phyloP scores from a whole-genome alignment of 306 rosid genomes.

The Leucaena leucocephala region DNA sequence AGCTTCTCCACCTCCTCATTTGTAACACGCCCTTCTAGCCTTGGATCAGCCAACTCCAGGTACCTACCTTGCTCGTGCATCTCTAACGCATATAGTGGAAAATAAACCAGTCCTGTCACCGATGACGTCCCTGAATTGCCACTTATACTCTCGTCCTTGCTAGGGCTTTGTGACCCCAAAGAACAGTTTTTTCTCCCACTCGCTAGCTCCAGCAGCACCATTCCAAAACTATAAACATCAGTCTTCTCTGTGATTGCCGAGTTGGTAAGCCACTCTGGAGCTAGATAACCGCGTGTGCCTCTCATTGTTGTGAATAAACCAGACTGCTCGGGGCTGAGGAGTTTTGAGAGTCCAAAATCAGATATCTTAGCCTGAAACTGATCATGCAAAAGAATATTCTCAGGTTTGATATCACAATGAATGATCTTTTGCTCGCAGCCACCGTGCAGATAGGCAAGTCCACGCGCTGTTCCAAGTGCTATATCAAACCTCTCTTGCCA shows the following conservation, averaged over 20 bases:
- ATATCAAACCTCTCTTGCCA: slow-evolving; percentile 89
- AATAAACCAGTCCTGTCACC: slow-evolving; percentile 59
- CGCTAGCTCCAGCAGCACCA: slow-evolving; percentile 85
- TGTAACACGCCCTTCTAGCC: slow-evolving; percentile 71
- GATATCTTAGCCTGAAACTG: slow-evolving; percentile 81
- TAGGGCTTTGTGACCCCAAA: slow-evolving; percentile 61
- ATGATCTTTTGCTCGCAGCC: slow-evolving; percentile 85
- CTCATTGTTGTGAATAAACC: slow-evolving; percentile 94
- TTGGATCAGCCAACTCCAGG: slow-evolving; percentile 75
- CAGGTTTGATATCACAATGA: slow-evolving; percentile 93
- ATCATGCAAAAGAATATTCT: slow-evolving; percentile 84
- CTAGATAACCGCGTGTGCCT: slow-evolving; percentile 95
- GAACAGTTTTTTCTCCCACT: slow-evolving; percentile 84
- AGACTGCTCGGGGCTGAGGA: slow-evolving; percentile 76
- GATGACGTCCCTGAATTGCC: slow-evolving; percentile 61
- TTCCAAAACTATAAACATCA: slow-evolving; percentile 90
- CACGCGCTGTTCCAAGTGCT: slow-evolving; percentile 87
- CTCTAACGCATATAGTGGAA: slow-evolving; percentile 79
- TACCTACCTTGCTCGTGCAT: slow-evolving; percentile 83
- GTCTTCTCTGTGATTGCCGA: slow-evolving; percentile 85
- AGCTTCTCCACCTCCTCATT: slow-evolving; percentile 72
- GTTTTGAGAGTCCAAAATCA: slow-evolving; percentile 92
- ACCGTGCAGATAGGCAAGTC: slow-evolving; percentile 83
- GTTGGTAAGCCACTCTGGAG: slow-evolving; percentile 95
- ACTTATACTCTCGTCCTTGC: slow-evolving; percentile 58